A percentile compares a stretch with the other conserved stretches of the same genome.
Evolutionary conservation across 805 yeast species (phyloP).

Genomic region (Nakazawaea sp.): DNA sequence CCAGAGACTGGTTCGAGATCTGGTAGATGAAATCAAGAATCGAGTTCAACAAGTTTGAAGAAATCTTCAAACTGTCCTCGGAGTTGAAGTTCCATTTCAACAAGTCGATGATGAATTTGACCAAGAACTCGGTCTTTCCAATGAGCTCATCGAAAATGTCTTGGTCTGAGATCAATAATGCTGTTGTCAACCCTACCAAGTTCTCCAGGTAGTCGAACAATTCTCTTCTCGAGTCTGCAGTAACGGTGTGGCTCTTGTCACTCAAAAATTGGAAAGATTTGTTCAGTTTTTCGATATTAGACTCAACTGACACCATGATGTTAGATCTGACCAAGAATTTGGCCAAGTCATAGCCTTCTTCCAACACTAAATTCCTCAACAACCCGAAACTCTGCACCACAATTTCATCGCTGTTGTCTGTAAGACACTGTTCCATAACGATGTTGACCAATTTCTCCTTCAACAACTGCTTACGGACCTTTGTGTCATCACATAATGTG

Average conservation of each 20-base stretch:
- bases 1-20: constrained; percentile 51
- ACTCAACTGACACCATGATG: constrained; percentile 58
- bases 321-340: constrained; percentile 71
- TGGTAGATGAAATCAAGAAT: constrained; percentile 53
- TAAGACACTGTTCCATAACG: constrained; percentile 55
- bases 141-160: constrained; percentile 34
- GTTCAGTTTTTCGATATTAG: constrained; percentile 41
- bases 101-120: constrained; percentile 29
- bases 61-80: constrained; percentile 20
- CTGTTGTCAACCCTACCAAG: constrained; percentile 58
- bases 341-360: constrained; percentile 83
- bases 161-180: constrained; percentile 56
- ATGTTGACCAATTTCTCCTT: constrained; percentile 66
- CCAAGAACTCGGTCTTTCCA: constrained; percentile 15
- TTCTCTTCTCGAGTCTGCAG: constrained; percentile 37
- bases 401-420: constrained; percentile 66
- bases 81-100: constrained; percentile 28
- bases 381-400: constrained; percentile 78
- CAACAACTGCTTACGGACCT: constrained; percentile 54
- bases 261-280: constrained; percentile 38
- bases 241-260: constrained; percentile 14
- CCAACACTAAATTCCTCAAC: constrained; percentile 71
- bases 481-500: constrained; percentile 62
- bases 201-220: constrained; percentile 69
- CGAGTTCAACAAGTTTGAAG: constrained; percentile 41